Evolutionary conservation across 2,329 filamentous ascomycete species (phyloP).

Genomic region (Ophiobolus disseminans): DNA sequence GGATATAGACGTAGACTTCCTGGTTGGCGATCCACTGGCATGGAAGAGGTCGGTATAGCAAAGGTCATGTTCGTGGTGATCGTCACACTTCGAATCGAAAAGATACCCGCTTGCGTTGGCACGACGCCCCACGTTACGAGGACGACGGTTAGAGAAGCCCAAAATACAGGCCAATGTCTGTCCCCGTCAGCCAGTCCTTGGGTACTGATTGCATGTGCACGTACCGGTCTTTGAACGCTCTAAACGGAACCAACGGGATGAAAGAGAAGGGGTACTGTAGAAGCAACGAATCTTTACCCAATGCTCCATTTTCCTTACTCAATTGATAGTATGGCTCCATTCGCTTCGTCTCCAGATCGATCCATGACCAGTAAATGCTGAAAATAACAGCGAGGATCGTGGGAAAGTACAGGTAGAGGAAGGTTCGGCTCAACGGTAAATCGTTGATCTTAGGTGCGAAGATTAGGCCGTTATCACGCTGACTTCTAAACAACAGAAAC

Average conservation of each 20-base stretch:
- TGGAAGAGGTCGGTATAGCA: slow-evolving; percentile 26
- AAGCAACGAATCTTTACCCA: slow-evolving; percentile 56
- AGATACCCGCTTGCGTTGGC: slow-evolving; percentile 63
- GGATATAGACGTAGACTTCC: slow-evolving; percentile 48
- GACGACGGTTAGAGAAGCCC: slow-evolving; percentile 56
- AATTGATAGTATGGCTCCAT: slow-evolving; percentile 68
- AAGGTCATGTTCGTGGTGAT: slow-evolving; percentile 16
- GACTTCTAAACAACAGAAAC: slow-evolving; percentile 52
- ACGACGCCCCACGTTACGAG: slow-evolving; percentile 64
- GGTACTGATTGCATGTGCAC: slow-evolving; percentile 3
- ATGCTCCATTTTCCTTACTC: slow-evolving; percentile 55
- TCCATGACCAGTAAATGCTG: slow-evolving; percentile 65
- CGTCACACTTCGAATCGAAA: slow-evolving; percentile 49
- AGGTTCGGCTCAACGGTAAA: slow-evolving; percentile 53
- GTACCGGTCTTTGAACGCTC: slow-evolving; percentile 44
- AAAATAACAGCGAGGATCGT: slow-evolving; percentile 63
- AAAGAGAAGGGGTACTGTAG: slow-evolving; percentile 63
- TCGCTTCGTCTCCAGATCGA: slow-evolving; percentile 65
- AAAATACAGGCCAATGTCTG: slow-evolving; percentile 63
- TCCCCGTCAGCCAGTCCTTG: slow-evolving; percentile 7
- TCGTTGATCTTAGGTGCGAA: slow-evolving; percentile 46
- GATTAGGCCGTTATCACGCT: slow-evolving; percentile 52
- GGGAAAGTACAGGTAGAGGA: slow-evolving; percentile 58
- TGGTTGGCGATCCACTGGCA: slow-evolving; percentile 40
- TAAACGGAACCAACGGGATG: slow-evolving; percentile 53